These are phyloP conservation scores for Floccularia luteovirens DNA, from an alignment of 768 basidiomycete species.

Conservation along the genomic window DNA sequence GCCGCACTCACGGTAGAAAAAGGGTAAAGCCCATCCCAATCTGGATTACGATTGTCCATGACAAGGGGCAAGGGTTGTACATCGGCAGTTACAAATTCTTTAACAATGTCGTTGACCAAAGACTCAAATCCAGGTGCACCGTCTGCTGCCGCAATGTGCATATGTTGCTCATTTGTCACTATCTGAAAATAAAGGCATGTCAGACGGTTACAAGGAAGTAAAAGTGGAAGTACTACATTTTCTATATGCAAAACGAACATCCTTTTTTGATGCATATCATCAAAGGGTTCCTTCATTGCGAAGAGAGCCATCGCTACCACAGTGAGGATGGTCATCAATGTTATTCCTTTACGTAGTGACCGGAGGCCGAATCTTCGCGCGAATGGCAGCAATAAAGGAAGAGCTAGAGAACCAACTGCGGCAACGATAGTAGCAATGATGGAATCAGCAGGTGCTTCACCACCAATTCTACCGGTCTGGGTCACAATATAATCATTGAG, in stretches of 20 bases:
- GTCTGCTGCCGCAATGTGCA: constrained; percentile 81
- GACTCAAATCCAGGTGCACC: constrained; percentile 66
- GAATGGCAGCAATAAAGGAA: constrained; percentile 64
- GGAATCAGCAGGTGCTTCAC: constrained; percentile 79
- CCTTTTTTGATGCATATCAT: constrained; percentile 81
- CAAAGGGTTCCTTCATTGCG: constrained; percentile 57
- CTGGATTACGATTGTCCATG: constrained; percentile 73
- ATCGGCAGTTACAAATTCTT: constrained; percentile 44
- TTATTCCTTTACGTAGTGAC: constrained; percentile 26
- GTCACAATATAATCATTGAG: constrained; percentile 5
- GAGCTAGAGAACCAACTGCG: constrained; percentile 41
- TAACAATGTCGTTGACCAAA: constrained; percentile 55
- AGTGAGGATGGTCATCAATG: constrained; percentile 38
- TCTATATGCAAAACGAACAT: constrained; percentile 79
- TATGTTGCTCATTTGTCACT: constrained; percentile 59
- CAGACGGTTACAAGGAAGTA: neutral
- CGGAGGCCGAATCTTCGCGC: constrained; percentile 57
- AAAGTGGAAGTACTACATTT: constrained; percentile 49
- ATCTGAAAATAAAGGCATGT: constrained; percentile 34
- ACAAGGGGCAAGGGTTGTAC: constrained; percentile 33
- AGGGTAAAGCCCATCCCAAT: constrained; percentile 86
- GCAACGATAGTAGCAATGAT: constrained; percentile 79
- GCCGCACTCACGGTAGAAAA: constrained; percentile 55
- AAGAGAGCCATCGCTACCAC: constrained; percentile 54
- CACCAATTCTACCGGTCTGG: constrained; percentile 78